Percentiles rank a stretch among this genome's conserved stretches.
phyloP scores from a whole-genome alignment of 2,329 filamentous ascomycete genomes.

The Beauveria brongniartii region DNA sequence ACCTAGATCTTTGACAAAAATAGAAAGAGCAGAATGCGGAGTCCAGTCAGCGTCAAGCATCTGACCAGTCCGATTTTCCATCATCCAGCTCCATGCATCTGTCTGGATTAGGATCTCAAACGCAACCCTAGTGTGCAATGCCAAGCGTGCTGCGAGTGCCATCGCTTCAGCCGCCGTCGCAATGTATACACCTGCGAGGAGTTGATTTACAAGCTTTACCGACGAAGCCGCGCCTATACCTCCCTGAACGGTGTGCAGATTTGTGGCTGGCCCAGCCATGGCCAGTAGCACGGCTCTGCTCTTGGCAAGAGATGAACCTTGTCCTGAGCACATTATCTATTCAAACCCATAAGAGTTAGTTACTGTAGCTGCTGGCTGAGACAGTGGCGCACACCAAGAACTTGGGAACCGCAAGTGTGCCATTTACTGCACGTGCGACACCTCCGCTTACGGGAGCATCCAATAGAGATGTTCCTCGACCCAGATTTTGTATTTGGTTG shows the following conservation, averaged over 20 bases:
- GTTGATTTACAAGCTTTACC: constrained; percentile 50
- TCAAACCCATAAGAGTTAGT: not conserved
- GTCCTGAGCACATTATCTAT: constrained; percentile 27
- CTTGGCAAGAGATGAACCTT: constrained; percentile 15
- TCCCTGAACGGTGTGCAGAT: constrained; percentile 39
- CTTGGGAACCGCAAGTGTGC: constrained; percentile 24
- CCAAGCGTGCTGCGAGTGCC: constrained; percentile 44
- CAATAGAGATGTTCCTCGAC: constrained; percentile 22
- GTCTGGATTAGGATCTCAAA: constrained; percentile 37
- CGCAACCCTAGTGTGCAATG: constrained; percentile 41
- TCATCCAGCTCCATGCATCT: constrained; percentile 29
- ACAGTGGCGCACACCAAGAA: not conserved
- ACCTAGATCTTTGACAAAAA: constrained; percentile 25
- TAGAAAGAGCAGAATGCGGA: constrained; percentile 25
- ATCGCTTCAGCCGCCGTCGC: constrained; percentile 47
- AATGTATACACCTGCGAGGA: constrained; percentile 51
- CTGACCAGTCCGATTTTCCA: constrained; percentile 27
- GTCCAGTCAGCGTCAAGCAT: constrained; percentile 29
- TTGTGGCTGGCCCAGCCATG: constrained; percentile 23
- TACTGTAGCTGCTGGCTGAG: not conserved
- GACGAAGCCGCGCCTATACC: constrained; percentile 45
- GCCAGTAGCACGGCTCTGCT: constrained; percentile 21
- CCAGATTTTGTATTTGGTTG: constrained; percentile 15
- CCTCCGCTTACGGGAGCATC: constrained; percentile 32
- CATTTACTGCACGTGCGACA: constrained; percentile 27